A percentile compares a stretch with the other conserved stretches of the same genome.
These are phyloP conservation scores for Microdochium paspali DNA, from an alignment of 2,329 filamentous ascomycete species.

Conservation along the genomic window DNA sequence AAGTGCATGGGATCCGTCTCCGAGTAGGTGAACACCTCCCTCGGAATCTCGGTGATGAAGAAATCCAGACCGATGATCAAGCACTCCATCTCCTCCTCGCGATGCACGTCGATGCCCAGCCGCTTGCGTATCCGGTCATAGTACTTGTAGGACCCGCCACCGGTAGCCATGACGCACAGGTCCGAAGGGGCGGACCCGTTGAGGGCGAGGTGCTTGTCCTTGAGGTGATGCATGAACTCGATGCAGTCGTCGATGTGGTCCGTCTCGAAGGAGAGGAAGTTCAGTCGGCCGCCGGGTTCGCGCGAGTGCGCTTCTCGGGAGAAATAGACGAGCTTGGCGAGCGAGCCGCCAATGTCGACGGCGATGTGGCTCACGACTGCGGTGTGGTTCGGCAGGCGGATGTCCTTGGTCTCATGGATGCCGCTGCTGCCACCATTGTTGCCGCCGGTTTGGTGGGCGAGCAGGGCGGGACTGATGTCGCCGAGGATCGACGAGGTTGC, in stretches of 20 bases:
- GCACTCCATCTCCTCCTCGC: conserved; percentile 98
- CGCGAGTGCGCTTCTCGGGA: conserved; percentile 74
- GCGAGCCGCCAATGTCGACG: conserved; percentile 92
- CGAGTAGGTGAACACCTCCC: conserved; percentile 94
- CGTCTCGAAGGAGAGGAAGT: conserved; percentile 95
- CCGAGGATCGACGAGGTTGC: background rate
- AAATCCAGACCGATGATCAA: conserved; percentile 95
- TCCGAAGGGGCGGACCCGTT: conserved; percentile 65
- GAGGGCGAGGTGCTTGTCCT: conserved; percentile 68
- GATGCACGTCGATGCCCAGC: conserved; percentile 76
- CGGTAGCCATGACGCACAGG: conserved; percentile 89
- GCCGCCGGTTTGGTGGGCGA: conserved; percentile 5
- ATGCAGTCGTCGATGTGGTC: conserved; percentile 90
- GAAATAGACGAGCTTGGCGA: conserved; percentile 97
- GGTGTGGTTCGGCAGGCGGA: conserved; percentile 91
- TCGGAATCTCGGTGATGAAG: conserved; percentile 96
- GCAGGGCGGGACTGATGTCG: background rate
- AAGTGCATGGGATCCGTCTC: conserved; percentile 89
- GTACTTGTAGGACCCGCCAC: conserved; percentile 92
- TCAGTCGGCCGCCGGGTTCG: conserved; percentile 79
- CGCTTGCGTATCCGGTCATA: conserved; percentile 83
- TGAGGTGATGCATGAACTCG: conserved; percentile 78
- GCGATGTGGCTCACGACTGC: conserved; percentile 94
- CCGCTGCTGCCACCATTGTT: conserved; percentile 30
- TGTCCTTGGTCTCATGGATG: conserved; percentile 74